phyloP scores from a whole-genome alignment of 108 stramenopile species.

The Cyclotella baltica region DNA sequence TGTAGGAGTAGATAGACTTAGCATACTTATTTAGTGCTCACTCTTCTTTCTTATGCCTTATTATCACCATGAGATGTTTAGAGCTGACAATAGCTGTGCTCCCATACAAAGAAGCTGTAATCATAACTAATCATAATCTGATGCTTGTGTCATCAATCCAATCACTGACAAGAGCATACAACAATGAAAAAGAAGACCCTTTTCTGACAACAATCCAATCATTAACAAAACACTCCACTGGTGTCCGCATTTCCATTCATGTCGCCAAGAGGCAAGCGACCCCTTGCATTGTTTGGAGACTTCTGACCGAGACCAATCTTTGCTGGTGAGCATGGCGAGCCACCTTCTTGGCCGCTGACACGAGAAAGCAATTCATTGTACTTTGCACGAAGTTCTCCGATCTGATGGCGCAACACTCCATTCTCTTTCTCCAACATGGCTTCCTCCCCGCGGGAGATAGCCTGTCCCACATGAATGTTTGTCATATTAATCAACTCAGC shows the following conservation, averaged over 20 bases:
- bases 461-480: conserved; percentile 35
- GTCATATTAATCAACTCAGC: conserved; percentile 33
- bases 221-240: not conserved
- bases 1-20: no score
- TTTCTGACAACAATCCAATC: not conserved
- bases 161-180: no score
- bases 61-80: no score
- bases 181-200: no score
- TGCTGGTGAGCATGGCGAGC: conserved; percentile 29
- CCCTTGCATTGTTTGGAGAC: conserved; percentile 16
- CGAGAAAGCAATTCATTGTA: conserved; percentile 44
- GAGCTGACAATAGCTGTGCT: no score
- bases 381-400: conserved; percentile 41
- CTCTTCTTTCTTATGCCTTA: no score
- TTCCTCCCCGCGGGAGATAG: conserved; percentile 15
- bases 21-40: no score
- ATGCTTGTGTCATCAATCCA: no score
- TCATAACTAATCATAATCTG: no score
- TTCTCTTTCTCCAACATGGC: conserved; percentile 27
- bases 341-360: not conserved
- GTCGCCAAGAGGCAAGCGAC: conserved; percentile 38
- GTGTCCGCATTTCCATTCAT: conserved; percentile 1
- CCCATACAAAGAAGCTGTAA: no score
- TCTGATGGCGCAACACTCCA: conserved; percentile 48
- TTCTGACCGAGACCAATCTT: conserved; percentile 22